Evolutionary conservation across 108 stramenopile genomes (phyloP), one percentile per base, ranked within the genome.

Genomic region (Schizochytrium sp.): DNA sequence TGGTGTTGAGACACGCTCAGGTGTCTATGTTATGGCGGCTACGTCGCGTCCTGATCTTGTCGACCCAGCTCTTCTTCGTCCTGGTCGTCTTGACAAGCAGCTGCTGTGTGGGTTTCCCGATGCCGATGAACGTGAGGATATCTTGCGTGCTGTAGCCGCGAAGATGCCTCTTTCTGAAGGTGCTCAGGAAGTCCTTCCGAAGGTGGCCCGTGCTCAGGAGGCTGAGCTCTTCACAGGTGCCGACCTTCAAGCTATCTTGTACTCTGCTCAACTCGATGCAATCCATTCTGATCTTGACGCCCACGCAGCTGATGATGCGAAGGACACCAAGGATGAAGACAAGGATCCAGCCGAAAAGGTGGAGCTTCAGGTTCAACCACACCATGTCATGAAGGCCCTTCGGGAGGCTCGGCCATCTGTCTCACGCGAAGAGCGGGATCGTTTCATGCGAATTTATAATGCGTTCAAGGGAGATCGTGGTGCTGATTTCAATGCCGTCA

Each of bases 41-140:
- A 97, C 96, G 3, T 96, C 95, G 28, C 93, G 98, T 28, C 97
- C 97, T 56, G 97, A 99, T 92, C 96, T 97, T 87, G 94, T 99
- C 41, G 98, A 99, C 89, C 94, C 96, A 17, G 98, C 97, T 1
- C 90, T 99, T 4, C 88, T 99, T 55, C 93, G 97, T 2, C 98
- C 97, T 17, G 98, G 98, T 0, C 95, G 98, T 0, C 89, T 99
- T 46, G 98, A 98, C 89, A 95, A 94, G 89, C 97, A 98, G 89
- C 91, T 98, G 38, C 97, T 94, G 87, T 89, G 97, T 3, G 96
- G 96, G 7, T 93, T 92, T 61, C 94, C 97, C 41, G 87, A 91
- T 56, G 92, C 89, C 7, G 72, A 88, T 8, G 97, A 98, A 89
- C 94, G 95, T 19, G 93, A 92, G 17, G 94, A 95, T 46, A 98